These are phyloP conservation scores for Pyrenochaeta sp. DNA, from an alignment of 2,329 filamentous ascomycete genomes.

Conservation along the genomic window DNA sequence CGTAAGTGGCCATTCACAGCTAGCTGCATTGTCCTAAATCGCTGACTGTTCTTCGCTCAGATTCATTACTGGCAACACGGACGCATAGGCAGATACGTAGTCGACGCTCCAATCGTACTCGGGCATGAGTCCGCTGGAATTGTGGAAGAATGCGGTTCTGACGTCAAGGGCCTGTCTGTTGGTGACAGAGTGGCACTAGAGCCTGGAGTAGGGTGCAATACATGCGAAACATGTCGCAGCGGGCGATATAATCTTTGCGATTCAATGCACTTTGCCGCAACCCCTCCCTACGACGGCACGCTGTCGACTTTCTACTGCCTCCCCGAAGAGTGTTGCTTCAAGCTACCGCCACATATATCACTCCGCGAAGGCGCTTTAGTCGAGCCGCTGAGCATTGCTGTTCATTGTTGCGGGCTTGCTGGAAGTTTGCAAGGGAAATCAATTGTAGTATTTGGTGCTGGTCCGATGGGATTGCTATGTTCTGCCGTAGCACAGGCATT, in stretches of 20 bases:
- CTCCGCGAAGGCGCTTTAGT: slow-evolving; percentile 29
- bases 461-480: slow-evolving; percentile 78
- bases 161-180: slow-evolving; percentile 24
- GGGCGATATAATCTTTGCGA: slow-evolving; percentile 31
- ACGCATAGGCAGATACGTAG: slow-evolving; percentile 23
- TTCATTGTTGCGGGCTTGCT: slow-evolving; percentile 17
- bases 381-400: slow-evolving; percentile 29
- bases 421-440: slow-evolving; percentile 29
- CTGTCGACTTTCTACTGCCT: slow-evolving; percentile 21
- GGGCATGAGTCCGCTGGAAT: slow-evolving; percentile 36
- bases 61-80: slow-evolving; percentile 44
- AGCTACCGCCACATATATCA: slow-evolving; percentile 21
- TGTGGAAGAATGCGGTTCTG: slow-evolving; percentile 20
- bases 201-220: slow-evolving; percentile 31
- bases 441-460: slow-evolving; percentile 53
- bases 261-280: slow-evolving; percentile 30
- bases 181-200: slow-evolving; percentile 39
- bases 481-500: slow-evolving; percentile 80
- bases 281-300: slow-evolving; percentile 27
- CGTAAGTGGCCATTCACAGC: slow-evolving; percentile 15
- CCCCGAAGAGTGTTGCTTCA: slow-evolving; percentile 27
- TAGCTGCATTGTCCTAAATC: too few relatives aligned
- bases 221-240: slow-evolving; percentile 17
- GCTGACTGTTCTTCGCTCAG: slow-evolving; percentile 46
- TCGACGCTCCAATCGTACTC: slow-evolving; percentile 27